Conservation (phyloP, 2,329 filamentous ascomycete genomes). For the Neonectria neomacrospora region DNA sequence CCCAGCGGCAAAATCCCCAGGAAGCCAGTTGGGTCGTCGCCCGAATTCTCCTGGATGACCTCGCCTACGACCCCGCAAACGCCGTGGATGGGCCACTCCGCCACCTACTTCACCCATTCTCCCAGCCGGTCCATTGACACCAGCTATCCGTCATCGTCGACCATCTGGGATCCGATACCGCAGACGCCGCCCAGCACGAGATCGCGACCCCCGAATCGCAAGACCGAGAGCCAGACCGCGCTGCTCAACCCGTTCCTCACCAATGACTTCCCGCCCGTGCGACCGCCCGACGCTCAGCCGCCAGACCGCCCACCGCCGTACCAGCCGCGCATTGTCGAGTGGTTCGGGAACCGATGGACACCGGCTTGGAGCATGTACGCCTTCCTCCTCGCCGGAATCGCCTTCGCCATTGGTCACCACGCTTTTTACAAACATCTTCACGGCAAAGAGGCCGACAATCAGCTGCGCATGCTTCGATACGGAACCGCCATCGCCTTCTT, state of each 20-base stretch:
- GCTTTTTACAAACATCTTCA: slow-evolving; percentile 36
- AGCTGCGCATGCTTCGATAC: slow-evolving; percentile 38
- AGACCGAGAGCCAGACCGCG: background rate
- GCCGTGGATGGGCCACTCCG: slow-evolving; percentile 1
- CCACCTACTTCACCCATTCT: background rate
- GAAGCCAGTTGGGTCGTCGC: background rate
- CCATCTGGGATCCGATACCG: slow-evolving; percentile 1
- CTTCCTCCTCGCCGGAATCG: slow-evolving; percentile 35
- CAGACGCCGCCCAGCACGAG: background rate
- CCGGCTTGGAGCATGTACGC: slow-evolving; percentile 41
- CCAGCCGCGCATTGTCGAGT: background rate
- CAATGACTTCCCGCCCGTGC: background rate
- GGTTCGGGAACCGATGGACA: slow-evolving; percentile 25
- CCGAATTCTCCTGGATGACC: background rate
- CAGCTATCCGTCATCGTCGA: background rate
- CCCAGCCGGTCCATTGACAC: background rate
- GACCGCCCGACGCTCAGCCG: background rate
- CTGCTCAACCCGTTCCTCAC: background rate
- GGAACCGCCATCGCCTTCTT: slow-evolving; percentile 39
- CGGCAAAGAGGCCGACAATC: slow-evolving; percentile 27
- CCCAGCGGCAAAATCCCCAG: background rate
- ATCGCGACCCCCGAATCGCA: background rate
- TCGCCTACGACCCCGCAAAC: slow-evolving; percentile 1
- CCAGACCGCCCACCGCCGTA: background rate
- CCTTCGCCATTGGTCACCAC: slow-evolving; percentile 40